A percentile compares a stretch with the other conserved stretches of the same genome.
Evolutionary conservation across 139 green algal genomes (phyloP).

Genomic region (Nannochloris sp.): DNA sequence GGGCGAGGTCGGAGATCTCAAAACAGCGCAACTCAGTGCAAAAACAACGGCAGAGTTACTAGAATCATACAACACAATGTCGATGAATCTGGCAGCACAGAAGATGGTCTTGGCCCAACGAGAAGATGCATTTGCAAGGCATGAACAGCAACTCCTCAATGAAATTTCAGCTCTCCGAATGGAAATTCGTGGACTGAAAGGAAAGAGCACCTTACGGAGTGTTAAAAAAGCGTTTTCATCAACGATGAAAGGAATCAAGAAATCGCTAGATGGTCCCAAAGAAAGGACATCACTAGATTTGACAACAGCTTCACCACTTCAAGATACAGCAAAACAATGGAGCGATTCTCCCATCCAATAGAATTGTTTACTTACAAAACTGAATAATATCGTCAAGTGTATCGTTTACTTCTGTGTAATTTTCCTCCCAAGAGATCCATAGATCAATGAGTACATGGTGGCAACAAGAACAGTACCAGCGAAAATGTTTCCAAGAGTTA

Average conservation of each 20-base stretch:
- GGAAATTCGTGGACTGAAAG: background rate
- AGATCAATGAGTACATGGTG: constrained; percentile 40
- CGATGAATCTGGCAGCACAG: constrained; percentile 19
- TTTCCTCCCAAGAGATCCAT: constrained; percentile 38
- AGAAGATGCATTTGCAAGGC: constrained; percentile 10
- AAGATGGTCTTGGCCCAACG: constrained; percentile 11
- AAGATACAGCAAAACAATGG: constrained; percentile 3
- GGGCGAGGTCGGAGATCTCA: constrained; percentile 26
- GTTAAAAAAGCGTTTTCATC: background rate
- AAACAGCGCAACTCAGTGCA: constrained; percentile 19
- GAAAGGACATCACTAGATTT: background rate
- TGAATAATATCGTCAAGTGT: background rate
- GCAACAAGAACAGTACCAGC: constrained; percentile 61
- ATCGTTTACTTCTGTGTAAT: constrained; percentile 14
- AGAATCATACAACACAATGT: constrained; percentile 26
- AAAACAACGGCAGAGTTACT: constrained; percentile 16
- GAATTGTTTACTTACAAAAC: background rate
- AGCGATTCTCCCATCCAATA: background rate
- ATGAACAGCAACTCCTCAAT: constrained; percentile 3
- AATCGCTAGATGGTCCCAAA: constrained; percentile 1
- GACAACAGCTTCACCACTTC: constrained; percentile 1
- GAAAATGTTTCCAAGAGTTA: constrained; percentile 82
- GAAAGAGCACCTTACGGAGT: background rate
- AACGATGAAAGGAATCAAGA: background rate
- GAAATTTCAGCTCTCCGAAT: constrained; percentile 6